phyloP scores from a whole-genome alignment of 768 basidiomycete genomes.

The Russula sp. region DNA sequence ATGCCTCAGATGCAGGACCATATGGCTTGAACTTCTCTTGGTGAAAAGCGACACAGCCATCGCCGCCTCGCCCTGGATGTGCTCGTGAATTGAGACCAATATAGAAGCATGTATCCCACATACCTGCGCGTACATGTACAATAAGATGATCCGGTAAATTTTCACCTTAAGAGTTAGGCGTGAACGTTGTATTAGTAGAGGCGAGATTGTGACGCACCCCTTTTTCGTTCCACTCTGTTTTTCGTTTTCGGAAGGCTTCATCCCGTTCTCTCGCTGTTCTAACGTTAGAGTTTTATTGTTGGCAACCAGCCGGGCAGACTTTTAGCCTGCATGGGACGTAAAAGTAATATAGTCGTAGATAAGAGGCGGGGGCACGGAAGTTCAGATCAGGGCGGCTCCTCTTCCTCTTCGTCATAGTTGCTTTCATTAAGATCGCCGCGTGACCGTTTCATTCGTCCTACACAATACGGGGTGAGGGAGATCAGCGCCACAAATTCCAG shows the following conservation, averaged over 20 bases:
- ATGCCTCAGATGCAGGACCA: conserved; percentile 91
- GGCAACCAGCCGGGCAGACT: neutral
- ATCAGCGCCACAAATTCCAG: too few relatives aligned
- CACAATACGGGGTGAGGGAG: too few relatives aligned
- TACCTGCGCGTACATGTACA: conserved; percentile 75
- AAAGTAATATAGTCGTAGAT: conserved; percentile 10
- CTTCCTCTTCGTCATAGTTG: too few relatives aligned
- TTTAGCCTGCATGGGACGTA: neutral
- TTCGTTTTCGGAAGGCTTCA: conserved; percentile 44
- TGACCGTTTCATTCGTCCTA: too few relatives aligned
- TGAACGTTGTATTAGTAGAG: conserved; percentile 6
- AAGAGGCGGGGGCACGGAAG: neutral
- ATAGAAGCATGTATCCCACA: neutral
- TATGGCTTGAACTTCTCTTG: conserved; percentile 81
- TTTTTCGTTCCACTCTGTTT: conserved; percentile 73
- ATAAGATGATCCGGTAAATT: conserved; percentile 80
- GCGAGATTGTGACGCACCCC: conserved; percentile 44
- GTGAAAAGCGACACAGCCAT: conserved; percentile 91
- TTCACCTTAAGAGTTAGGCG: conserved; percentile 52
- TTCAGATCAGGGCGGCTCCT: neutral
- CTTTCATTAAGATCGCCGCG: too few relatives aligned
- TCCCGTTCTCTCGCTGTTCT: conserved; percentile 20
- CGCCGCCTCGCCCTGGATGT: conserved; percentile 74
- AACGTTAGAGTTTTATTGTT: neutral
- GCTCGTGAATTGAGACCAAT: neutral